Evolutionary conservation across 2,329 filamentous ascomycete genomes (phyloP), one percentile per base, ranked within the genome.

Genomic region (Coccinonectria pachysandricola): DNA sequence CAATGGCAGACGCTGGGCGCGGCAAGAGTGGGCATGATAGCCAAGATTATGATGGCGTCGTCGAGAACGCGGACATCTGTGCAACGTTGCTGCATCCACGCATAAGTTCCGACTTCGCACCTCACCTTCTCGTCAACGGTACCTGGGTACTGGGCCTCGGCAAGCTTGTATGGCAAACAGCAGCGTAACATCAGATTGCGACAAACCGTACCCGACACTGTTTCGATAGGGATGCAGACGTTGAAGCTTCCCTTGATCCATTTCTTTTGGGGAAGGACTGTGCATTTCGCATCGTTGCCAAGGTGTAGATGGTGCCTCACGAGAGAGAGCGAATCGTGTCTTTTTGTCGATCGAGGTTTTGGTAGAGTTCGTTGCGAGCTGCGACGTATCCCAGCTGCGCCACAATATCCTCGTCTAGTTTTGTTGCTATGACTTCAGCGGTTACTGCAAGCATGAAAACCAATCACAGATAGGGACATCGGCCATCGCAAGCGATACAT

Each of bases 71-170:
- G 39, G 14, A 49, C 31, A 15, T 42, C 35, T 6, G 37, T 32
- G 25, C 46, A 50, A 23, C 44, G 19, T 21, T 45, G 25, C 28
- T 48, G 36, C 19, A 50, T 33, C 44, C 41, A 50, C 2, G 25
- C 20, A 19, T 48, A 49, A 5, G 45, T 30, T 9, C 29, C 45
- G 3, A 45, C 39, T 24, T 50, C 45, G n/a, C 28, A 33, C 13
- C 41, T 22, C n/a, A 63, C 11, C 43, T 64, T 64, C 42, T 64
- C 59, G 17, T 64, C 52, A 9, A 51, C 47, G 21, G 51, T 60
- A 8, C 57, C 60, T 8, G 56, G 55, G 27, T 50, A 42, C 9
- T 23, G 31, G 5, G 28, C 28, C 30, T 63, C 59, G 11, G 57
- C 59, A 11, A 59, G 38, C 25, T 52, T 54, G 27, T 49, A 48